Base-by-base conservation (phyloP, 495 filamentous ascomycete genomes). In the Tuber indicum region DNA sequence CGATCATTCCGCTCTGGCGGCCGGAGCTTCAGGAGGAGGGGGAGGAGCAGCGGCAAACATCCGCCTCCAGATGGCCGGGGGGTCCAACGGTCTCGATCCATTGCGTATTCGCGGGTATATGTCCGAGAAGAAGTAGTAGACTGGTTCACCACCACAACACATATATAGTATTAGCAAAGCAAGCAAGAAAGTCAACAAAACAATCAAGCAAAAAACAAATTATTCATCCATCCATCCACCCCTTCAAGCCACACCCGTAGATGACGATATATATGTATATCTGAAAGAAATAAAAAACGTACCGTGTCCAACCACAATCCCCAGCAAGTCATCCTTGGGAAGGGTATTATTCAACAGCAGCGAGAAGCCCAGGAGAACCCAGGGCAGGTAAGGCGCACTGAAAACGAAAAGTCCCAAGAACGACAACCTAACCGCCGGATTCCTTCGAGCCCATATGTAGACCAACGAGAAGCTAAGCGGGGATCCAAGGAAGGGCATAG, bases 61-160 rank as follows among this genome's bases (percentile, higher is more conserved):
- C 19, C 94, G 88, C 39, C 92, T 88, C 96, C 96, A 99, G 91
- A 93, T 97, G 83, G 86, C 86, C 1, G 96, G 96, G 70, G 96
- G 94, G 83, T 98, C 96, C 72, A 99, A 86, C 9, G 96, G 96
- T 70, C 92, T 88, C 70, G 91, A 91, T 43, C 94, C 94, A 78
- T 90, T 89, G 84, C 97, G 92, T 71, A 98, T 88, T 43, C 93
- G 91, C 9, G 96, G 96, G 84, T 97, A 99, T 23, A 99, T 94
- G 82, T 99, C 96, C 72, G 90, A 92, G 86, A 98, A 98, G 86
- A 97, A 99, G 84, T 98, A 99, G 92, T 94, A 99, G 45, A 98
- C 88, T 89, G 2, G 10, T 12, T 3, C 39, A 41, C 3, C 42
- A 43, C 42, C 6, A 43, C 16, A 62, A 41, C 44, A 26, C 69